Base-by-base conservation (phyloP, 257 asterid species). In the Parsonsia alboflavescens region DNA sequence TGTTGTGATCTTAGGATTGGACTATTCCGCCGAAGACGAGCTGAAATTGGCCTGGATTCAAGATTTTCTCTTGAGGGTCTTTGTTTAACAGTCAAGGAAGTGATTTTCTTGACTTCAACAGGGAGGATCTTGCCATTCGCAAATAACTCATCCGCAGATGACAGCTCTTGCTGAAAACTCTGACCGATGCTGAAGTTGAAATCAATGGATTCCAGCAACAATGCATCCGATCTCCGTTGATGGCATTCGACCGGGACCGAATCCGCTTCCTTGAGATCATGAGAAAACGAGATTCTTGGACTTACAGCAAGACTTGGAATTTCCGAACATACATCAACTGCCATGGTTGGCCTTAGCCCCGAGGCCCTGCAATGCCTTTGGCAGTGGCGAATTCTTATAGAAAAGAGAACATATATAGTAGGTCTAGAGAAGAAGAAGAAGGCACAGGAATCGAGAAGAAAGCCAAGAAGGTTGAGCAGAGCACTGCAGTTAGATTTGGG, bases 81-180 rank as follows among this genome's bases (percentile, higher is more conserved):
- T 70, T 62, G 52, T 24, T 59, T 39, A 10, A 13, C 10, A 2
- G 67, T 26, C 33, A 30, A 8, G 15, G 61, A 6, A 17, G 63
- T 19, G 74, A 22, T 22, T 64, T 84, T 80, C 84, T 82, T 90
- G 86, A 85, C 81, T 67, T 86, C 78, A 17, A 85, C 75, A 1
- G 98, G 98, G 10, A 88, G 86, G 88, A 92, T 92, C 82, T 84
- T 88, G 76, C 98, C 98, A 57, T 92, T 70, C 82, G 96, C 82
- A 76, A 92, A 92, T 72, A 92, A 84, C 79, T 92, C 97, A 72
- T 92, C 98, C 2, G 98, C 98, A 0, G 98, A 82, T 0, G 97
- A 85, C 36, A 88, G 73, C 53, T 81, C 75, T 21, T 75, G 82
- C 7, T 84, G 44, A 76, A 73, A 71, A 73, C 61, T 70, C 17